Conservation (phyloP, 139 green algal species). For the Pseudopediastrum boryanum region DNA sequence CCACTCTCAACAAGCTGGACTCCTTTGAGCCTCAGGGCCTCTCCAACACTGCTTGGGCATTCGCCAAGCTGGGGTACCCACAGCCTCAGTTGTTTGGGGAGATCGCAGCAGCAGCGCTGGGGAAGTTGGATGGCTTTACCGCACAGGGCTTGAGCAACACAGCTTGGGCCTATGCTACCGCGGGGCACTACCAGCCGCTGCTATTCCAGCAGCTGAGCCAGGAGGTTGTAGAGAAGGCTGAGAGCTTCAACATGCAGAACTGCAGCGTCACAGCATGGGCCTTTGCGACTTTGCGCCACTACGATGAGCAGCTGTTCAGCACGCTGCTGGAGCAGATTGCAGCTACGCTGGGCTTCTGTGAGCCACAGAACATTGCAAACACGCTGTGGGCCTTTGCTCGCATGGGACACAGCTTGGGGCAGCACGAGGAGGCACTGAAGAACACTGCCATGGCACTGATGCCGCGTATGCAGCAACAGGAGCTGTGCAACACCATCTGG, state of each 20-base stretch:
- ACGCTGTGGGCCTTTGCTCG: conserved; percentile 49
- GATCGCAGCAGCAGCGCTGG: conserved; percentile 34
- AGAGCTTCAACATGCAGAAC: conserved; percentile 46
- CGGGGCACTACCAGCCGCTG: conserved; percentile 25
- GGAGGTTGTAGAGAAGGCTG: not conserved
- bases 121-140: conserved; percentile 39
- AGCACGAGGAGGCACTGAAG: conserved; percentile 25
- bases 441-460: conserved; percentile 28
- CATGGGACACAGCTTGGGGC: conserved; percentile 26
- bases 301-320: conserved; percentile 29
- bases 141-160: conserved; percentile 43
- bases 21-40: conserved; percentile 40
- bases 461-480: conserved; percentile 46
- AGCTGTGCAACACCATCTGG: conserved; percentile 49
- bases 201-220: conserved; percentile 14
- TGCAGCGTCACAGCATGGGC: conserved; percentile 46
- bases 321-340: conserved; percentile 39
- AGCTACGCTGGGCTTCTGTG: not conserved
- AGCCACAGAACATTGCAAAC: conserved; percentile 59
- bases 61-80: conserved; percentile 49
- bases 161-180: conserved; percentile 32
- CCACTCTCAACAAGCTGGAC: conserved; percentile 23
- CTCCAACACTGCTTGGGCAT: conserved; percentile 46
- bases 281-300: conserved; percentile 40
- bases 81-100: conserved; percentile 42